Evolutionary conservation across 345 rosid genomes (phyloP), one percentile per base, ranked within the genome.

Genomic region (Adansonia digitata): DNA sequence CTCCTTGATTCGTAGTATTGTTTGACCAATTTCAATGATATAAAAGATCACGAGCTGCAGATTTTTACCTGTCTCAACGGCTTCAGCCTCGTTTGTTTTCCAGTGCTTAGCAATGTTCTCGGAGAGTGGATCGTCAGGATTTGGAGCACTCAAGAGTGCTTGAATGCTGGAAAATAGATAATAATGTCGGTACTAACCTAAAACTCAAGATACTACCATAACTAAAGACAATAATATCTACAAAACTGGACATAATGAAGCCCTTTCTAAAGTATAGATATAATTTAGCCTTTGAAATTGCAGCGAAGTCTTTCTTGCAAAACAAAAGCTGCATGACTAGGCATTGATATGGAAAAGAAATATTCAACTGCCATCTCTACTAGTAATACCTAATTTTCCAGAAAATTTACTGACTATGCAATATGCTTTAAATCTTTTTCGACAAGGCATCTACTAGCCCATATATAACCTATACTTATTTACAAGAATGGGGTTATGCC

Each of bases 41-140:
- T 29, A 26, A 31, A 35, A 18, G 31, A 48, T 15, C 5, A 24
- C 15, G 11, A n/a, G 8, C 18, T 71, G 3, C 6, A 7, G 42
- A 59, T 14, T 46, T n/a, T 73, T 79, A 93, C 99, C 99, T 66
- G 99, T 95, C 86, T 93, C 99, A 56, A 95, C 98, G 46, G 99
- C 99, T 84, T 95, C 99, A 7, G 80, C 93, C 82, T 95, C 99
- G 53, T 95, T 90, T 10, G 93, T 83, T 84, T 95, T 95, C 99
- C 99, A 93, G 71, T 95, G 99, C 92, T 95, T 95, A 26, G 99
- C 98, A 63, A 93, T 91, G 86, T 91, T 95, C 89, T 95, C 99
- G 1, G 99, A 95, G 9, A 95, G 92, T 0, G 99, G 99, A 83
- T 95, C 98, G 76, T 95, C 99, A 0, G 99, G 99, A 83, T 95